Conservation (phyloP, 2,329 filamentous ascomycete species). For the Colletotrichum graminicola region DNA sequence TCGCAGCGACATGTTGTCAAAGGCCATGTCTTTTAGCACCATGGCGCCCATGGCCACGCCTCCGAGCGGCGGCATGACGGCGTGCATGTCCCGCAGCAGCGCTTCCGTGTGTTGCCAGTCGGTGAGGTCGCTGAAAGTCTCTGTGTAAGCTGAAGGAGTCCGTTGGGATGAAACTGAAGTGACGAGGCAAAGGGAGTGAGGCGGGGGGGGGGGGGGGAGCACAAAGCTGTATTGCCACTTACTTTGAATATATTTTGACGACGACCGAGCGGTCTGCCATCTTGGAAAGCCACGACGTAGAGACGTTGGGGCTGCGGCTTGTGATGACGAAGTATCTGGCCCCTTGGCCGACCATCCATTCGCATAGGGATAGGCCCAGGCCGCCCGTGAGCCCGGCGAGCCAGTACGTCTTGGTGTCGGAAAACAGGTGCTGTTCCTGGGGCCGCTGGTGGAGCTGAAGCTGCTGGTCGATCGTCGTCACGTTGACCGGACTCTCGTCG, state of each 20-base stretch:
- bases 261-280: no score
- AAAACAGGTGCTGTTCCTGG: no score
- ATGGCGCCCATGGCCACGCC: constrained; percentile 57
- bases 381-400: constrained; percentile 49
- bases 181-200: constrained; percentile 22
- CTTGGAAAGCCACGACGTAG: constrained; percentile 29
- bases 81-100: no score
- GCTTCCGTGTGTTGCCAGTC: no score
- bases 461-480: no score
- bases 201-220: no score
- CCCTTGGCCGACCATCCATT: constrained; percentile 53
- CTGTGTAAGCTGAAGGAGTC: background rate
- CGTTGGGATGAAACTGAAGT: constrained; percentile 7
- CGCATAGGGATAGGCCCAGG: constrained; percentile 51
- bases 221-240: no score
- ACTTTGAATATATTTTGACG: no score
- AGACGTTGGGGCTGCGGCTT: constrained; percentile 52
- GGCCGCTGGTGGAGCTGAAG: no score
- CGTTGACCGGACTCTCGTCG: no score
- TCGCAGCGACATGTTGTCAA: constrained; percentile 49
- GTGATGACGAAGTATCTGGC: constrained; percentile 51
- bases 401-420: constrained; percentile 46
- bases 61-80: constrained; percentile 45
- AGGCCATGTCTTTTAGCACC: constrained; percentile 47
- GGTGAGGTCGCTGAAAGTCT: background rate